A percentile compares a stretch with the other conserved stretches of the same genome.
phyloP scores from a whole-genome alignment of 208 protist species.

The Wallacemonas sp. region DNA sequence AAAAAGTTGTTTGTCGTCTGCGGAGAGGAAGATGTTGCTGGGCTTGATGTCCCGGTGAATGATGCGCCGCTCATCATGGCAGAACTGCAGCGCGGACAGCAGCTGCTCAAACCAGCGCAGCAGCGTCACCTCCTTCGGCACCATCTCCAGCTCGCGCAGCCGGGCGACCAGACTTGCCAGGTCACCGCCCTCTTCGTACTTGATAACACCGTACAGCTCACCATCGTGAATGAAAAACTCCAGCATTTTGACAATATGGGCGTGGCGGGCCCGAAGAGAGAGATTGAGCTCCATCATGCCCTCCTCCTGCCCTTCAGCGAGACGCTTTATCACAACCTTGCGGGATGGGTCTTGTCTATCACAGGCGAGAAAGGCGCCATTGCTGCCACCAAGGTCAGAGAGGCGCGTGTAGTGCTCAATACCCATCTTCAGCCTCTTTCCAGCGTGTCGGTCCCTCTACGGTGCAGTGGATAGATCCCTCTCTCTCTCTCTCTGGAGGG shows the following conservation, averaged over 20 bases:
- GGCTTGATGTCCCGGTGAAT: constrained; percentile 93
- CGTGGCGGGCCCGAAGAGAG: constrained; percentile 70
- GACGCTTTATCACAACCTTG: constrained; percentile 80
- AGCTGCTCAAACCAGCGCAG: constrained; percentile 82
- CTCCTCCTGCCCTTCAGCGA: constrained; percentile 56
- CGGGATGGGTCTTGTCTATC: constrained; percentile 59
- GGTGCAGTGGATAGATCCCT: too few relatives aligned
- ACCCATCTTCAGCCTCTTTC: too few relatives aligned
- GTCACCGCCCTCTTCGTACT: constrained; percentile 84
- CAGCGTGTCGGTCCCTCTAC: neutral
- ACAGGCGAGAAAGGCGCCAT: constrained; percentile 63
- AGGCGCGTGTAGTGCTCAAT: constrained; percentile 87
- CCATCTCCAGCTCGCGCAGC: constrained; percentile 38
- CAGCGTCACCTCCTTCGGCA: constrained; percentile 44
- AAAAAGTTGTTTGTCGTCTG: constrained; percentile 44
- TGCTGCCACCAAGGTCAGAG: constrained; percentile 76
- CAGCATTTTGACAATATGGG: constrained; percentile 76
- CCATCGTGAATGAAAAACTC: constrained; percentile 74
- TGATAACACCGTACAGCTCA: constrained; percentile 78
- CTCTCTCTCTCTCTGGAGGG: too few relatives aligned
- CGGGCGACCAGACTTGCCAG: constrained; percentile 61
- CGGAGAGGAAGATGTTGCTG: constrained; percentile 83
- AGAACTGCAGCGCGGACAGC: constrained; percentile 74
- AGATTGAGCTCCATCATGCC: constrained; percentile 83
- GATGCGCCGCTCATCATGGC: constrained; percentile 67